Conservation (phyloP, 306 rosid genomes). For the Quercus bicolor region DNA sequence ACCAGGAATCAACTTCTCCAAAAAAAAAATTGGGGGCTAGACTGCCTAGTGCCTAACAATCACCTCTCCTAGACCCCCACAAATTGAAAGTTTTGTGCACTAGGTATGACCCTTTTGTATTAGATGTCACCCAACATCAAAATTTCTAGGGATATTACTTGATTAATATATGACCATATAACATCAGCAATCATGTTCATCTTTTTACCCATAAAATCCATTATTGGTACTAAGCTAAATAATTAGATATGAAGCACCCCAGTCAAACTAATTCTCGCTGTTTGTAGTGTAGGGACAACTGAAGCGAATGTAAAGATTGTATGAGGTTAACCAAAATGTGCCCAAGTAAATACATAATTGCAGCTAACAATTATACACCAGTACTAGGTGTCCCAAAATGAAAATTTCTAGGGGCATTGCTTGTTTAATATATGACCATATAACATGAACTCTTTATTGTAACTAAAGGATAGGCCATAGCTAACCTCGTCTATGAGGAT, state of each 20-base stretch:
- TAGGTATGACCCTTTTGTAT: too few relatives aligned
- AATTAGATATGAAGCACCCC: not conserved
- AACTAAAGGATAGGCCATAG: constrained; percentile 28
- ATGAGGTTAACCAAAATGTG: not conserved
- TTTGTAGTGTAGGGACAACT: too few relatives aligned
- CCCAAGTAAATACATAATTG: not conserved
- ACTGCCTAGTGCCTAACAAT: too few relatives aligned
- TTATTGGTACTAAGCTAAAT: not conserved
- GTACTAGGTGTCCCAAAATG: not conserved
- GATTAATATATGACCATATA: constrained; percentile 12
- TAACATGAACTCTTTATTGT: constrained; percentile 6
- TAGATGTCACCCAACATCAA: not conserved
- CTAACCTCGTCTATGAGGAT: constrained; percentile 97
- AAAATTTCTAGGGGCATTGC: not conserved
- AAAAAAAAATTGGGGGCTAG: too few relatives aligned
- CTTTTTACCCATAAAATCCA: not conserved
- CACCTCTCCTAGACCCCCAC: too few relatives aligned
- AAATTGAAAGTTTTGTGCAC: too few relatives aligned
- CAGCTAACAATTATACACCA: not conserved
- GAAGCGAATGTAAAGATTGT: not conserved
- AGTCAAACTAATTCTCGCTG: not conserved
- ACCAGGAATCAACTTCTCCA: too few relatives aligned
- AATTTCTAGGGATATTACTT: not conserved
- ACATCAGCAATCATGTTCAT: constrained; percentile 10
- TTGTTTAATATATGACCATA: constrained; percentile 11